Base-by-base conservation (phyloP, 2,329 filamentous ascomycete genomes). In the Penicillium sp. region DNA sequence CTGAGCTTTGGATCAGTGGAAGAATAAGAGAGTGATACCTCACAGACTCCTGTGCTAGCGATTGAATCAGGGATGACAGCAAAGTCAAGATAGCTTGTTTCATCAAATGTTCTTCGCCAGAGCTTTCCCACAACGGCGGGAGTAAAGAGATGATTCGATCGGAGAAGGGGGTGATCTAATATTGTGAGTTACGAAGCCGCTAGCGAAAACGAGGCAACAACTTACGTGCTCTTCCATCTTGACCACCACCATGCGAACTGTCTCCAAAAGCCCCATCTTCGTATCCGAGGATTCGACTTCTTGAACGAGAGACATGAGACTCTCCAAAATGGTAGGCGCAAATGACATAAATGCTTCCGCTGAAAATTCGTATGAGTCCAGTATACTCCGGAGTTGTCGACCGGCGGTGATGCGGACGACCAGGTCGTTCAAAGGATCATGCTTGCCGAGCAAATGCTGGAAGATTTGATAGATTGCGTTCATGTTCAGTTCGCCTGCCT, bases 371-470 rank as follows among this genome's bases (percentile, higher is more conserved):
- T 93, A 91, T 43, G 96, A 91, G 66, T 97, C 89, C 0, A 91
- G 86, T 43, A 96, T 84, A 63, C 84, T 83, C 66, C 89, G 88
- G 50, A 99, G 84, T 67, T 96, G 91, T 55, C 93, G 84, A 6
- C 91, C 94, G 3, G 94, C 91, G 2, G 93, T 97, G 53, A 97
- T 88, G 15, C 91, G 87, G 33, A 99, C 94, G 0, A 97, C 93
- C 53, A 92, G 83, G 69, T 99, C 94, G 69, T 99, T 99, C 58
- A 86, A 81, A 8, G 85, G 80, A 67, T 97, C 92, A 19, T 84
- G 82, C 8, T 86, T 85, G 66, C 92, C 88, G 21, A 99, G 82
- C 15, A 99, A 82, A 73, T 96, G 90, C 58, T 90, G 86, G 72
- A 92, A 97, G 55, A 97, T 91, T 68, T 93, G 88, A 70, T 96